Percentiles rank a stretch among this genome's conserved stretches.
Conservation (phyloP, 352 stramenopile genomes). For the Phytopythium litorale region DNA sequence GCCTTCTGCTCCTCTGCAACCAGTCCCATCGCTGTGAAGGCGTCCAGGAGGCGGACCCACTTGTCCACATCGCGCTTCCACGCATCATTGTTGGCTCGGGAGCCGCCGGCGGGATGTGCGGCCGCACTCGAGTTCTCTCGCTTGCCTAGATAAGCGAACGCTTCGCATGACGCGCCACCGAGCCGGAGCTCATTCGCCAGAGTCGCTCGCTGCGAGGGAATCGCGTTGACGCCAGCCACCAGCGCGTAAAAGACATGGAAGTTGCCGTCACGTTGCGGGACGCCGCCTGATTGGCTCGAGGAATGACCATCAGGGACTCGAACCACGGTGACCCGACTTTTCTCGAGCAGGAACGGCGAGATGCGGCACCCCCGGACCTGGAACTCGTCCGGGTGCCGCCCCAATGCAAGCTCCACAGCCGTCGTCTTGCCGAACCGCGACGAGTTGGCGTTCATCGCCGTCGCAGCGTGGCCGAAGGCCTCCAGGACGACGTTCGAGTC, state of each 20-base stretch:
- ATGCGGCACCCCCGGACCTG: slow-evolving; percentile 56
- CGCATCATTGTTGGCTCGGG: slow-evolving; percentile 17
- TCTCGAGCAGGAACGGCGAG: slow-evolving; percentile 63
- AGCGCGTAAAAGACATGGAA: slow-evolving; percentile 79
- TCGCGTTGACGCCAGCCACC: slow-evolving; percentile 48
- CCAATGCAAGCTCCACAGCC: slow-evolving; percentile 45
- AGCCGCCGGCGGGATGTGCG: slow-evolving; percentile 9
- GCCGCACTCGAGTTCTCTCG: slow-evolving; percentile 30
- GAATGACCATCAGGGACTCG: not conserved
- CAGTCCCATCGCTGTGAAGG: slow-evolving; percentile 42
- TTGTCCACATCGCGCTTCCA: slow-evolving; percentile 61
- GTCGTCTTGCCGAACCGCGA: slow-evolving; percentile 71
- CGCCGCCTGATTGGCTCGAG: not conserved
- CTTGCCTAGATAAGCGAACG: slow-evolving; percentile 49
- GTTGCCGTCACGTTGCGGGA: slow-evolving; percentile 30
- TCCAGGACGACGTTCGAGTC: slow-evolving; percentile 77
- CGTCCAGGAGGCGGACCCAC: slow-evolving; percentile 52
- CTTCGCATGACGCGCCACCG: slow-evolving; percentile 23
- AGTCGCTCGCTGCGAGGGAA: slow-evolving; percentile 22
- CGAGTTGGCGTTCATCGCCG: slow-evolving; percentile 66
- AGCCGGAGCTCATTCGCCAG: slow-evolving; percentile 42
- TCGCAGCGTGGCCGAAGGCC: slow-evolving; percentile 66
- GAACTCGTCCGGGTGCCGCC: slow-evolving; percentile 40
- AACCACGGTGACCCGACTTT: slow-evolving; percentile 46
- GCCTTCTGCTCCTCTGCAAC: slow-evolving; percentile 31